Percentiles rank a stretch among this genome's conserved stretches.
Evolutionary conservation across 805 yeast genomes (phyloP).

Genomic region (Candida koratica): DNA sequence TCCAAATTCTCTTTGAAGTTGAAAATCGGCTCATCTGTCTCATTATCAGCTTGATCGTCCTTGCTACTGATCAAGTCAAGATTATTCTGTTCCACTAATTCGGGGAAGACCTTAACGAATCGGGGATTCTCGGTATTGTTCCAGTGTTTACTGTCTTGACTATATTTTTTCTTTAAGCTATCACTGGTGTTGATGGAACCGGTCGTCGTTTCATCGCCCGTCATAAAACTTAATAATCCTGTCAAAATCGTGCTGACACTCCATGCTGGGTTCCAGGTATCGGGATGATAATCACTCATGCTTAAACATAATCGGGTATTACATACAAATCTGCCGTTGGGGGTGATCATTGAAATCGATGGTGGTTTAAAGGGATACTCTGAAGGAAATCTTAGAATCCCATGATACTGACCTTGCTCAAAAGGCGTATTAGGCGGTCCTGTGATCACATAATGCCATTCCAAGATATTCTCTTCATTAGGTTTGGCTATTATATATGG

Average conservation of each 20-base stretch:
- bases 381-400: slow-evolving; percentile 73
- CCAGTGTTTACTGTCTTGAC: slow-evolving; percentile 58
- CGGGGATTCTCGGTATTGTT: slow-evolving; percentile 52
- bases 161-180: slow-evolving; percentile 51
- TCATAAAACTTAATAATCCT: slow-evolving; percentile 89
- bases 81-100: slow-evolving; percentile 47
- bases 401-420: slow-evolving; percentile 84
- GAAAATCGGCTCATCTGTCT: slow-evolving; percentile 16
- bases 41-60: slow-evolving; percentile 13
- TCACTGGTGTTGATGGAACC: slow-evolving; percentile 73
- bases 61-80: slow-evolving; percentile 24
- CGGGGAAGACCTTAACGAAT: slow-evolving; percentile 67
- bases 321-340: slow-evolving; percentile 81
- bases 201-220: slow-evolving; percentile 77
- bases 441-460: slow-evolving; percentile 89
- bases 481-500: slow-evolving; percentile 85
- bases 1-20: slow-evolving; percentile 31
- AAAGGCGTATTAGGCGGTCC: slow-evolving; percentile 93
- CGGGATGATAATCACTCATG: slow-evolving; percentile 95
- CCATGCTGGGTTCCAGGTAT: slow-evolving; percentile 97
- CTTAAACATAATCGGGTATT: slow-evolving; percentile 80
- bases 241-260: slow-evolving; percentile 82
- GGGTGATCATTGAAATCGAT: slow-evolving; percentile 82
- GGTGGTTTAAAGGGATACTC: slow-evolving; percentile 94
- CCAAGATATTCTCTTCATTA: slow-evolving; percentile 78